phyloP scores from a whole-genome alignment of 164 flowering plant genomes.

The Tetracentron sinense region DNA sequence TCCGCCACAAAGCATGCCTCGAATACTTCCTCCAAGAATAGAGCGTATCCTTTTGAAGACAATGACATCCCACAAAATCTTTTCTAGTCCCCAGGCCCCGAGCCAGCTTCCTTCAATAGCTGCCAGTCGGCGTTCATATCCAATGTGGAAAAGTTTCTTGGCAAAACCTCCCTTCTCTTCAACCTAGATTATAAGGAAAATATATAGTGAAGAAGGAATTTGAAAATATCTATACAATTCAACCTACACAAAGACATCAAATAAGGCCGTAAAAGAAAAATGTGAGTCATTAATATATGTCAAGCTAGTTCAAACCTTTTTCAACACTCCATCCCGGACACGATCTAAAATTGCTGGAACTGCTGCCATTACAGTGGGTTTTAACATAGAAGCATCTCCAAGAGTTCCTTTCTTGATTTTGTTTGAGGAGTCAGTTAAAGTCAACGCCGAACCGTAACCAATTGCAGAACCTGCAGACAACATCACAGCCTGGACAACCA shows the following conservation, averaged over 20 bases:
- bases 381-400: slow-evolving; percentile 71
- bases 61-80: slow-evolving; percentile 59
- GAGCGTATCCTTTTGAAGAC: slow-evolving; percentile 61
- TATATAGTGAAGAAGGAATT: neutral
- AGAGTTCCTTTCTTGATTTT: slow-evolving; percentile 84
- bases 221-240: neutral
- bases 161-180: slow-evolving; percentile 73
- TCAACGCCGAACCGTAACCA: slow-evolving; percentile 87
- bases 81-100: slow-evolving; percentile 94
- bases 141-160: slow-evolving; percentile 66
- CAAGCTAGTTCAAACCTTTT: slow-evolving; percentile 52
- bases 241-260: neutral
- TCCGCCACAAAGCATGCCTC: slow-evolving; percentile 90
- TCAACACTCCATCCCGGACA: slow-evolving; percentile 80
- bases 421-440: slow-evolving; percentile 77
- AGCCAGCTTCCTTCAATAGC: slow-evolving; percentile 89
- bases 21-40: slow-evolving; percentile 68
- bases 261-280: slow-evolving; percentile 1
- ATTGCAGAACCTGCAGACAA: slow-evolving; percentile 59
- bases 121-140: slow-evolving; percentile 59
- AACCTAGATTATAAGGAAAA: slow-evolving; percentile 44
- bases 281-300: neutral
- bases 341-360: slow-evolving; percentile 98
- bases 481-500: slow-evolving; percentile 60
- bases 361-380: slow-evolving; percentile 82